Conservation (phyloP, 805 yeast species). For the Saturnispora dispora region DNA sequence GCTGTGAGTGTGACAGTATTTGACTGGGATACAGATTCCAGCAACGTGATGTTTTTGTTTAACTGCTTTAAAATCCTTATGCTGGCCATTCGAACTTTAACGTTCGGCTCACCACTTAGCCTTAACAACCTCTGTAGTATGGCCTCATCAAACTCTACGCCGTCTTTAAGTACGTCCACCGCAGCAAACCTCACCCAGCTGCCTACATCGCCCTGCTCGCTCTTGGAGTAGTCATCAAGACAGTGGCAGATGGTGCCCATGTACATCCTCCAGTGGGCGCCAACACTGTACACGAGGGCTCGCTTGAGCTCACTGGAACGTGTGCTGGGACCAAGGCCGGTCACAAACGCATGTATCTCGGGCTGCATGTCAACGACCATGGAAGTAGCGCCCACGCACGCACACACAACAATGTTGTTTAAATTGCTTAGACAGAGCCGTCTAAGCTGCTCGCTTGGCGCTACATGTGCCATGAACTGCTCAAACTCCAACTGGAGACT, state of each 20-base stretch:
- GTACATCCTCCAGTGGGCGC: background rate
- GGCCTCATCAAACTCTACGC: background rate
- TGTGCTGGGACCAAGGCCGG: background rate
- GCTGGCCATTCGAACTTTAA: background rate
- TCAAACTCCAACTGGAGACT: background rate
- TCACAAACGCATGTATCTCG: background rate
- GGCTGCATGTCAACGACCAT: background rate
- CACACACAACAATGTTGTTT: background rate
- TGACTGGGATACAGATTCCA: background rate
- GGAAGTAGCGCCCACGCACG: background rate
- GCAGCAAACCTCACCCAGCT: conserved; percentile 44
- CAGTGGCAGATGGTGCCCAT: background rate
- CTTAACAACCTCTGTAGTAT: background rate
- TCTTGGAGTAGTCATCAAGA: conserved; percentile 68
- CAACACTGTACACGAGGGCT: background rate
- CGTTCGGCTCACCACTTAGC: background rate
- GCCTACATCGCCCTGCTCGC: conserved; percentile 90
- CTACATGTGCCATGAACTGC: background rate
- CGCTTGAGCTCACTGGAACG: background rate
- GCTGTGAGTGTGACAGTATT: background rate
- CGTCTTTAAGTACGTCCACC: background rate
- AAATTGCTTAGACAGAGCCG: background rate
- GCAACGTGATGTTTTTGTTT: background rate
- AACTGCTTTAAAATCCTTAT: background rate
- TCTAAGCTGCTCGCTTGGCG: background rate